Base-by-base conservation (phyloP, 495 filamentous ascomycete genomes). In the Trichocladium antarcticum region DNA sequence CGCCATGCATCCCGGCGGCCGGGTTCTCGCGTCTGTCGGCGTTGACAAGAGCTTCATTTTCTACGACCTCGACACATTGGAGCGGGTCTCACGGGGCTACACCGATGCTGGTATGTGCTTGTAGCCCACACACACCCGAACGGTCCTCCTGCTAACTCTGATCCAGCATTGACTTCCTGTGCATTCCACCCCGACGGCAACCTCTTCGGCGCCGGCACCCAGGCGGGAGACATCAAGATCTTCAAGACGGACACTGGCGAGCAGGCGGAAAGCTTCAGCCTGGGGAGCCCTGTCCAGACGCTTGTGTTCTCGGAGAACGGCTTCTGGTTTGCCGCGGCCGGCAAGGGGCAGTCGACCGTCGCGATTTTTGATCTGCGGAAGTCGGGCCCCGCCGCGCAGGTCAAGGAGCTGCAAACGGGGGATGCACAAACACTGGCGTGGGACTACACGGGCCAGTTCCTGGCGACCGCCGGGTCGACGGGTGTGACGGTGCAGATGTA, bases 151-250 rank as follows among this genome's bases (percentile, higher is more conserved):
- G 41, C 68, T 77, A 60, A 78, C 58, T 16, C 17, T 34, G 8
- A n/a, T n/a, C 12, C 54, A 92, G 90, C 79, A 51, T 69, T 96
- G 17, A 81, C 85, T 7, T 76, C 83, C 38, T 84, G 81, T 48
- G 76, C 81, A 36, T 96, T 97, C 74, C 92, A 98, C 65, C 92
- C 93, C 6, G 92, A 98, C 66, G 92, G 92, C 28, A 85, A 95
- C 57, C 75, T 98, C n/a, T 77, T 97, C 55, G 89, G 85, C 14
- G 81, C 84, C 28, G 92, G 92, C 52, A 82, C 81, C 12, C 68
- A 71, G 19, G 74, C 82, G 38, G 85, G 84, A 21, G 77, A 85
- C 36, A 85, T 96, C 67, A 84, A 87, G 54, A 73, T 97, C 45
- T 97, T 85, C 64, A 82, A 95, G 57, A 79, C 87, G 41, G 87